Evolutionary conservation across 805 yeast species (phyloP).

Genomic region (Wickerhamiella slavikovae): DNA sequence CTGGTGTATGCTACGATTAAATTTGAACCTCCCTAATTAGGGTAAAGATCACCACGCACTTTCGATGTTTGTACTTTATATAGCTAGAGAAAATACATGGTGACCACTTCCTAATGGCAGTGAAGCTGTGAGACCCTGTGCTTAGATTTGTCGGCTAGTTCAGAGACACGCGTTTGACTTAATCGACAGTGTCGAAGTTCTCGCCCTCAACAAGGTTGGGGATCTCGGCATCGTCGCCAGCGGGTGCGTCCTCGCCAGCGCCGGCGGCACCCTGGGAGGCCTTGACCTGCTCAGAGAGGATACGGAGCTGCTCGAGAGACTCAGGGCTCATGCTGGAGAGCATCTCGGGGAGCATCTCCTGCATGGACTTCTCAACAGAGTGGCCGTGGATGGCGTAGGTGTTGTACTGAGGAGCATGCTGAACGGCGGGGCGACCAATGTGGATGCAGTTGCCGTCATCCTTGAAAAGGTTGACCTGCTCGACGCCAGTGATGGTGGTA

Average conservation of each 20-base stretch:
- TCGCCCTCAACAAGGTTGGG: constrained; percentile 73
- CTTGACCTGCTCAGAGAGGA: constrained; percentile 79
- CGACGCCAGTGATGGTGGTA: constrained; percentile 71
- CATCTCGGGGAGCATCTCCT: constrained; percentile 84
- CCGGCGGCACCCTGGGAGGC: constrained; percentile 23
- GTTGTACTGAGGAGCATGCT: constrained; percentile 77
- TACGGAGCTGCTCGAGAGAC: constrained; percentile 71
- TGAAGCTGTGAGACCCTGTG: too few species aligned
- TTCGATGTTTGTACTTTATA: too few species aligned
- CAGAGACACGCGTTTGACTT: too few species aligned
- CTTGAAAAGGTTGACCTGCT: constrained; percentile 94
- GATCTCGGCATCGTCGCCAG: constrained; percentile 30
- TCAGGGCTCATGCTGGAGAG: constrained; percentile 94
- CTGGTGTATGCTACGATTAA: too few species aligned
- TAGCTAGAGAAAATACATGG: too few species aligned
- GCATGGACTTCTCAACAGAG: constrained; percentile 79
- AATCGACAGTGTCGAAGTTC: constrained; percentile 52
- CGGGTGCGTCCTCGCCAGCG: constrained; percentile 27
- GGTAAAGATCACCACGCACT: too few species aligned
- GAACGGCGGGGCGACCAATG: constrained; percentile 91
- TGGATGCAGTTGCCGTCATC: constrained; percentile 93
- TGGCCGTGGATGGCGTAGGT: constrained; percentile 89
- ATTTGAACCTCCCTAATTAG: too few species aligned
- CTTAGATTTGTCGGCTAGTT: too few species aligned
- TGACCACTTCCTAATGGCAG: too few species aligned